Percentiles rank a stretch among this genome's conserved stretches.
Conservation (phyloP, 225 moss, liverwort and hornwort genomes). For the Ulota crispa region DNA sequence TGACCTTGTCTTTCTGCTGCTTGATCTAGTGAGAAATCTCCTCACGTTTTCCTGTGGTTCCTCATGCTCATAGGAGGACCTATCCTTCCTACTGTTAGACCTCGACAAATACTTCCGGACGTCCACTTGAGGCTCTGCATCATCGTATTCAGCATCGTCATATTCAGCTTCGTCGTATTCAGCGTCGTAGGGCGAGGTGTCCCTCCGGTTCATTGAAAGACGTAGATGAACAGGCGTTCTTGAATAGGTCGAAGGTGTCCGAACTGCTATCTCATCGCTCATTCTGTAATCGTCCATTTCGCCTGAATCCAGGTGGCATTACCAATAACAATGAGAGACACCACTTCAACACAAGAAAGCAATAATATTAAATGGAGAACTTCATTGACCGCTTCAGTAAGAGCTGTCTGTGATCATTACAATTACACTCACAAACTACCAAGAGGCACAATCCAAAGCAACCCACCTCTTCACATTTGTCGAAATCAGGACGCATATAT, state of each 20-base stretch:
- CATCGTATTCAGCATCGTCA: conserved; percentile 51
- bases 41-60: conserved; percentile 57
- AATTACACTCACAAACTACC: not conserved
- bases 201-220: conserved; percentile 79
- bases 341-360: not conserved
- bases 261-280: conserved; percentile 59
- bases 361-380: not conserved
- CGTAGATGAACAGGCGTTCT: conserved; percentile 82
- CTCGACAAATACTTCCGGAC: conserved; percentile 54
- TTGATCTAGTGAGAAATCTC: conserved; percentile 52
- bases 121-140: conserved; percentile 58
- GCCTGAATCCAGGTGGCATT: conserved; percentile 38
- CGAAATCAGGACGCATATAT: no score
- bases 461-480: no score
- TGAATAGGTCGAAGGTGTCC: conserved; percentile 61
- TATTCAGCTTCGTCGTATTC: conserved; percentile 52
- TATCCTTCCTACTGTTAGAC: conserved; percentile 57
- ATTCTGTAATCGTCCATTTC: conserved; percentile 70
- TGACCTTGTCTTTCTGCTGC: conserved; percentile 58
- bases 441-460: no score
- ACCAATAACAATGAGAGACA: conserved; percentile 3
- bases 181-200: conserved; percentile 45
- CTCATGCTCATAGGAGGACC: conserved; percentile 54
- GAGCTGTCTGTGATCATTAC: not conserved
- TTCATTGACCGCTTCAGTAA: not conserved